Evolutionary conservation across 176 grass and related monocot genomes (phyloP), one percentile per base, ranked within the genome.

Genomic region (Paspalum vaginatum): DNA sequence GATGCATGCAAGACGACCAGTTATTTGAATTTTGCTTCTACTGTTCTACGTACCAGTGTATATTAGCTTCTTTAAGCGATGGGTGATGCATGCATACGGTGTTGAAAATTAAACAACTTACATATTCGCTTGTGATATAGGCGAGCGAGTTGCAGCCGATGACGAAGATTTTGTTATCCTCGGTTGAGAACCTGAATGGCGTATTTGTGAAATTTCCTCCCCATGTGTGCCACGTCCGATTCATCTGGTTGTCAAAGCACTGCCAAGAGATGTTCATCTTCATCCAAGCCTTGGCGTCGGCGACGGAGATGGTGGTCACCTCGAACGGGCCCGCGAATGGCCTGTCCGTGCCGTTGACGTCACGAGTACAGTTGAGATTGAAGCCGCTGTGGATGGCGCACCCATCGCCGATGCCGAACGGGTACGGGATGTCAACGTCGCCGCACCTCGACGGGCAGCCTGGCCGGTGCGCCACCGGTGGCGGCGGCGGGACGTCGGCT

Each of bases 341-440:
- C 79, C 20, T 81, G 4, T 15, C 0, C 1, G 7, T 14, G 22
- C 55, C 68, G 53, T 48, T 1, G 16, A 14, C 0, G 2, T n/a
- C n/a, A n/a, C n/a, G 0, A 1, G 0, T 21, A 52, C 78, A 81
- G 65, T 0, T 18, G 17, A 80, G 0, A 8, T 0, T 0, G 9
- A 68, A 68, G 70, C 49, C 27, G 0, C 0, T 0, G 54, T 27
- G 0, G 41, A 76, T 47, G 40, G 74, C 40, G 74, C 74, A 76
- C 41, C 5, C 5, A 68, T 13, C 5, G 41, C 21, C 12, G 54
- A 76, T 8, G 55, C 73, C 73, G 14, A 76, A 76, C 13, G 73
- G 73, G 55, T 61, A 76, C 0, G 73, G 73, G 73, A 76, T 76
- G 56, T 76, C 14, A 14, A 76, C 74, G 56, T 0, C 74, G 39